Evolutionary conservation across 1,284 basidiomycete species (phyloP).

Genomic region (Puccinia hordei): DNA sequence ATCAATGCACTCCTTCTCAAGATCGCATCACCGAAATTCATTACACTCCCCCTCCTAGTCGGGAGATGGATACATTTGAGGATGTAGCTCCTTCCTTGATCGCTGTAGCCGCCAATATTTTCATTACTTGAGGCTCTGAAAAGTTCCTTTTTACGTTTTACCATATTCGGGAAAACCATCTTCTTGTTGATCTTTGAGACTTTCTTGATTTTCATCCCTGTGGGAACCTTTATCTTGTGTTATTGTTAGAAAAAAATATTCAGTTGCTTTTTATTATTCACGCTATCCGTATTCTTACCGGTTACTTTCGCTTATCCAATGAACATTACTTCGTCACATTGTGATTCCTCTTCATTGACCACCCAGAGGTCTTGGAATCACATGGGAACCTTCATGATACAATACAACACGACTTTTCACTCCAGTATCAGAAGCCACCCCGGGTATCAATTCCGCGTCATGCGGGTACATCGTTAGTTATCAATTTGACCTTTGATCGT

Average conservation of each 20-base stretch:
- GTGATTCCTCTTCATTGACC: neutral
- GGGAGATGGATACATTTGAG: neutral
- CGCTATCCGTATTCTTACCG: neutral
- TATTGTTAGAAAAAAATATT: neutral
- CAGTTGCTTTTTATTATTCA: neutral
- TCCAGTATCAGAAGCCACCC: too few species aligned
- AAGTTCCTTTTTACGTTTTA: too few species aligned
- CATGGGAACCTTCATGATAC: too few species aligned
- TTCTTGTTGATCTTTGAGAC: neutral
- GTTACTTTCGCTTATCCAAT: neutral
- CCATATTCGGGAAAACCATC: neutral
- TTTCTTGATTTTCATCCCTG: neutral
- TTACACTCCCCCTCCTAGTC: neutral
- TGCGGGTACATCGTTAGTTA: too few species aligned
- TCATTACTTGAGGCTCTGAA: too few species aligned
- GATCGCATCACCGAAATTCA: neutral
- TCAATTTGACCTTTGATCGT: too few species aligned
- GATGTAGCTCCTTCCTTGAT: neutral
- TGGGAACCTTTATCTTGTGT: neutral
- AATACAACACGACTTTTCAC: too few species aligned
- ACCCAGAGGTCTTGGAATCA: neutral
- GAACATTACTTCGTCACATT: neutral
- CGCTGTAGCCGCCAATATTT: neutral
- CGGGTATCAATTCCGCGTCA: too few species aligned
- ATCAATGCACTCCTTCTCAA: neutral